These are phyloP conservation scores for Geosmithia morbida DNA, from an alignment of 2,329 filamentous ascomycete genomes.

Conservation along the genomic window DNA sequence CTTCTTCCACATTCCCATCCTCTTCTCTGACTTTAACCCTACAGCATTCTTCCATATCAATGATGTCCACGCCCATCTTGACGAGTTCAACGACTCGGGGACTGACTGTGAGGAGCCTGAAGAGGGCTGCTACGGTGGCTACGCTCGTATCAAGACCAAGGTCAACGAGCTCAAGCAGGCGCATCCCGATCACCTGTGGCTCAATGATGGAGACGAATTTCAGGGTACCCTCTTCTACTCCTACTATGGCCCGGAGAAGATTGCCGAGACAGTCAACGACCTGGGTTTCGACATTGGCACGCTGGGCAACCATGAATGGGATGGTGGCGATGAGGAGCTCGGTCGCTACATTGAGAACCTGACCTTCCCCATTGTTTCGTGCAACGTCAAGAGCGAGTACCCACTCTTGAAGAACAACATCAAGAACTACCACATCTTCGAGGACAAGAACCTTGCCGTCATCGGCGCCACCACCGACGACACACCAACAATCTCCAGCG, in stretches of 20 bases:
- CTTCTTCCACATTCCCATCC: neutral
- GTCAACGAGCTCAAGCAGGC: slow-evolving; percentile 40
- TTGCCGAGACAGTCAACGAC: slow-evolving; percentile 50
- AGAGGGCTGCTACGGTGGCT: slow-evolving; percentile 48
- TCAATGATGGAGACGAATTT: slow-evolving; percentile 57
- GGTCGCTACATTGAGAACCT: slow-evolving; percentile 47
- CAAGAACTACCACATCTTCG: slow-evolving; percentile 51
- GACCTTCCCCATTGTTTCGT: slow-evolving; percentile 49
- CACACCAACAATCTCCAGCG: slow-evolving; percentile 41
- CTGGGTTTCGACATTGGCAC: slow-evolving; percentile 56
- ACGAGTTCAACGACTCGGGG: slow-evolving; percentile 45
- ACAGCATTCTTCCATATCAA: slow-evolving; percentile 52
- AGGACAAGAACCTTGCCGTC: slow-evolving; percentile 44
- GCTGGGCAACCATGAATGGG: slow-evolving; percentile 53
- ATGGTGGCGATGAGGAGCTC: slow-evolving; percentile 47
- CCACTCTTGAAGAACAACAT: slow-evolving; percentile 45
- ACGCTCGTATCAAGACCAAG: slow-evolving; percentile 47
- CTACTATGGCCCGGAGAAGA: slow-evolving; percentile 54
- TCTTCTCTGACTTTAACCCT: neutral
- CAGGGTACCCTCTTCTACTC: slow-evolving; percentile 55
- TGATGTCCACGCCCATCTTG: slow-evolving; percentile 53
- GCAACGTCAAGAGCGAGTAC: slow-evolving; percentile 48
- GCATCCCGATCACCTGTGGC: slow-evolving; percentile 45
- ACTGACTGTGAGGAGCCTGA: slow-evolving; percentile 43
- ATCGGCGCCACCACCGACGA: slow-evolving; percentile 51